Base-by-base conservation (phyloP, 306 rosid species). In the Corylus avellana region DNA sequence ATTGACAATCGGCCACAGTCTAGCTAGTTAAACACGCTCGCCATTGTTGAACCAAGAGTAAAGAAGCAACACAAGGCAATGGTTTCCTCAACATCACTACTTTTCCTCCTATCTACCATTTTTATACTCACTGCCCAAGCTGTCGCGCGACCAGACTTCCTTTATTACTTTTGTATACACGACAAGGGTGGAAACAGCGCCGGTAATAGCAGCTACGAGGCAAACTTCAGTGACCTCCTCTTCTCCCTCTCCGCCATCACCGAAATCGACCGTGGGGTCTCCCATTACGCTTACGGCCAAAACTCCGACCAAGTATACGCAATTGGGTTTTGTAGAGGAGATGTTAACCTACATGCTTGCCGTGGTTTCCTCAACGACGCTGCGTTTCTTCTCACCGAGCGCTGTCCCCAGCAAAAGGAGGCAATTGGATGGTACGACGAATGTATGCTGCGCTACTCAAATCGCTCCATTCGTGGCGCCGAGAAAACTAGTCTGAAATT, bases 301-400 rank as follows among this genome's bases (percentile, higher is more conserved):
- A 55, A 22, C 74, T 47, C 83, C 32, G 37, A 83, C 22, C 16
- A 8, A 49, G 83, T 80, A 0, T 61, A 46, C 16, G 80, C 81
- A 4, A 58, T 74, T 2, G 83, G 74, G 0, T 64, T 80, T 7
- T 87, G 87, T 68, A 49, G 85, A 76, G 88, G 84, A 12, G 86
- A 83, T 25, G 12, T 85, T 9, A 12, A 13, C 4, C 58, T 53
- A 3, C 76, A 67, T 25, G n/a, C 7, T 3, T 85, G 91, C 25
- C 71, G 71, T 12, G 56, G 39, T 44, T 88, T 89, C 74, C 80
- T 85, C 69, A 14, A 59, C 1, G 63, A 75, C 76, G 75, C 87
- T 9, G 39, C 2, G 29, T 17, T 1, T 10, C 47, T 12, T 44
- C 80, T 85, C 49, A n/a, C 48, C 4, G 0, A 44, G 42, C 49